phyloP scores from a whole-genome alignment of 2,329 filamentous ascomycete species.

The Chrysoporthe deuterocubensis region DNA sequence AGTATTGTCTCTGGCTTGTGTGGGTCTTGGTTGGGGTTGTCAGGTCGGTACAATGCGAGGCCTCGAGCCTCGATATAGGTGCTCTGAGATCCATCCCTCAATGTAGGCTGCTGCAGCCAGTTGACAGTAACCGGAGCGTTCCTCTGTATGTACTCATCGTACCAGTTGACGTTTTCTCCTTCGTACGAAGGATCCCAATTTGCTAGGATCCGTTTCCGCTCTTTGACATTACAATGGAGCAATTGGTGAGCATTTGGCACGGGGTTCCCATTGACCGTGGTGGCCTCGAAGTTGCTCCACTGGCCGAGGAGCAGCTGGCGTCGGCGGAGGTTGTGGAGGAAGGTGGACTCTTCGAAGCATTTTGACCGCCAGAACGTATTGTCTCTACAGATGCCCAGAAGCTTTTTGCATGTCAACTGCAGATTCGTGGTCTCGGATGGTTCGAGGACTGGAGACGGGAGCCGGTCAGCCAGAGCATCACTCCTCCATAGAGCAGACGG shows the following conservation, averaged over 20 bases:
- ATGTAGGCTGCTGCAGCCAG: constrained; percentile 73
- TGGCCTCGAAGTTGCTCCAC: constrained; percentile 28
- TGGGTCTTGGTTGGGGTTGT: constrained; percentile 54
- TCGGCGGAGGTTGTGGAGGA: constrained; percentile 64
- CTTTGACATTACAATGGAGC: constrained; percentile 36
- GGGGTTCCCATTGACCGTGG: neutral
- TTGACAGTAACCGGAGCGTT: constrained; percentile 73
- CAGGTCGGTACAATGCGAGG: constrained; percentile 67
- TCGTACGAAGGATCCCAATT: constrained; percentile 85
- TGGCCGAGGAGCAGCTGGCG: constrained; percentile 48
- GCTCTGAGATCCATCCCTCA: constrained; percentile 45
- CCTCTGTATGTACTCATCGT: constrained; percentile 85
- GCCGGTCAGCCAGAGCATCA: constrained; percentile 21
- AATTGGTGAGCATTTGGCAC: neutral
- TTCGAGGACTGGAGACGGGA: constrained; percentile 57
- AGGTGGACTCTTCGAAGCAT: constrained; percentile 73
- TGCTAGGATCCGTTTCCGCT: constrained; percentile 63
- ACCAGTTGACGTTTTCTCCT: constrained; percentile 77
- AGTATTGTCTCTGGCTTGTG: constrained; percentile 50
- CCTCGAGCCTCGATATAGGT: constrained; percentile 71
- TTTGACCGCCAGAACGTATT: constrained; percentile 75
- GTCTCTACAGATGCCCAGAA: constrained; percentile 72
- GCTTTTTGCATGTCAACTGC: constrained; percentile 69
- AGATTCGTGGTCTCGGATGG: constrained; percentile 67
- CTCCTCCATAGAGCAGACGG: neutral